Conservation (phyloP, 1,284 basidiomycete species). For the Ganoderma boninense region DNA sequence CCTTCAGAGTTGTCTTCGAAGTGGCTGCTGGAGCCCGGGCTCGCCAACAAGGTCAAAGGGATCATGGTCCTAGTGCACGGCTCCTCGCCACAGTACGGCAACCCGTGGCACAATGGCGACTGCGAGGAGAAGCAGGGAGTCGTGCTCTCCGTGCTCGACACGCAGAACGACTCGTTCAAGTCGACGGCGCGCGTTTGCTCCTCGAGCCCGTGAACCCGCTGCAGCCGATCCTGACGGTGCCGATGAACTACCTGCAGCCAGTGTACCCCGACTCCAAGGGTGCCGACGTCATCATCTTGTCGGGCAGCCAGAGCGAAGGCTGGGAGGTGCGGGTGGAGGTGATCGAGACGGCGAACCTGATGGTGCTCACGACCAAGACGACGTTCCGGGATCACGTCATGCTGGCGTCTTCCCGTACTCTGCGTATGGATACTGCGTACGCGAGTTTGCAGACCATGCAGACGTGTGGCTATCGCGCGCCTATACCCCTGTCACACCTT, state of each 20-base stretch:
- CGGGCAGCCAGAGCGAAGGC: slow-evolving; percentile 36
- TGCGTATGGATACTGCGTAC: no score
- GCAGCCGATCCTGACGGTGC: slow-evolving; percentile 37
- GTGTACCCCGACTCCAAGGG: slow-evolving; percentile 38
- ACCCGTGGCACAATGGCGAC: slow-evolving; percentile 60
- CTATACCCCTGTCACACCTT: no score
- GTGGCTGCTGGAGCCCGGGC: slow-evolving; percentile 56
- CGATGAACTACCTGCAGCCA: slow-evolving; percentile 41
- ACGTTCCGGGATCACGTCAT: no score
- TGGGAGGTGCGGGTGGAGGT: slow-evolving; percentile 32
- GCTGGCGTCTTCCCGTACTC: no score
- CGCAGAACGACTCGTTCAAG: slow-evolving; percentile 41
- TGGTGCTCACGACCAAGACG: no score
- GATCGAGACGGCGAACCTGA: no score
- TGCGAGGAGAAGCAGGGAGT: slow-evolving; percentile 56
- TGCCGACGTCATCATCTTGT: slow-evolving; percentile 38
- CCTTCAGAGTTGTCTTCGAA: slow-evolving; percentile 40
- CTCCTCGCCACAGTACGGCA: slow-evolving; percentile 46
- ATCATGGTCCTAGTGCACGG: slow-evolving; percentile 56
- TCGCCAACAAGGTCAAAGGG: slow-evolving; percentile 51
- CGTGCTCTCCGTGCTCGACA: slow-evolving; percentile 47
- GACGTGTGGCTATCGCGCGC: no score
- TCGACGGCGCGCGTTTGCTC: slow-evolving; percentile 43
- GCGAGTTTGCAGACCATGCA: no score
- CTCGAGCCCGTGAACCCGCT: slow-evolving; percentile 34